Conservation (phyloP, 164 flowering plant genomes). For the Platanus orientalis region DNA sequence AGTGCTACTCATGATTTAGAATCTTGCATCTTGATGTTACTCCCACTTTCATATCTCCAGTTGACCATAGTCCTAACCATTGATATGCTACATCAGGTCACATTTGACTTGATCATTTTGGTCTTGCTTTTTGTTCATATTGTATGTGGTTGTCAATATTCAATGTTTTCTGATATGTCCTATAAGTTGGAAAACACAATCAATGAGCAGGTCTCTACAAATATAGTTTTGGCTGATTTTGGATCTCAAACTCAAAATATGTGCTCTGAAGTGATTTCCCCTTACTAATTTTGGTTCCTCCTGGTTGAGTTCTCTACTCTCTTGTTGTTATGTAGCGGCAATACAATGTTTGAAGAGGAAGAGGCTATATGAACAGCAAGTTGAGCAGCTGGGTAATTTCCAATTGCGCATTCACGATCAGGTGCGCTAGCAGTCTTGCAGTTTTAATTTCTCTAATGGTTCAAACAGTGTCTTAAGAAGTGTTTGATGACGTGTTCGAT, state of each 20-base stretch:
- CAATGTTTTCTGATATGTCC: background rate
- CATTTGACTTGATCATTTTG: too few relatives aligned
- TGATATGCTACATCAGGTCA: too few relatives aligned
- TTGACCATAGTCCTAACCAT: background rate
- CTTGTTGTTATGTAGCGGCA: conserved; percentile 25
- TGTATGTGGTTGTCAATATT: background rate
- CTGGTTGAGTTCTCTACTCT: background rate
- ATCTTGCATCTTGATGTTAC: background rate
- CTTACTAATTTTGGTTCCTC: background rate
- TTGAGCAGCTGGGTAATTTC: conserved; percentile 44
- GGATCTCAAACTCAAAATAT: background rate
- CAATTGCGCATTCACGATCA: conserved; percentile 45
- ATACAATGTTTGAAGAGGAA: conserved; percentile 46
- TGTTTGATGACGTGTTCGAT: background rate
- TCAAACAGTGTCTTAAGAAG: background rate
- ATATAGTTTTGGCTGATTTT: background rate
- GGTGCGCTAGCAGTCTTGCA: conserved; percentile 13
- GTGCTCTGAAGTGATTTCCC: background rate
- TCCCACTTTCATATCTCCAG: background rate
- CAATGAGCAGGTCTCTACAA: background rate
- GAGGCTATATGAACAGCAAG: conserved; percentile 35
- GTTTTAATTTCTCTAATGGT: background rate
- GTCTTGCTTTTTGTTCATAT: too few relatives aligned
- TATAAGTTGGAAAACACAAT: background rate
- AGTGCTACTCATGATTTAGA: background rate